These are phyloP conservation scores for Mycena filopes DNA, from an alignment of 768 basidiomycete genomes.

Conservation along the genomic window DNA sequence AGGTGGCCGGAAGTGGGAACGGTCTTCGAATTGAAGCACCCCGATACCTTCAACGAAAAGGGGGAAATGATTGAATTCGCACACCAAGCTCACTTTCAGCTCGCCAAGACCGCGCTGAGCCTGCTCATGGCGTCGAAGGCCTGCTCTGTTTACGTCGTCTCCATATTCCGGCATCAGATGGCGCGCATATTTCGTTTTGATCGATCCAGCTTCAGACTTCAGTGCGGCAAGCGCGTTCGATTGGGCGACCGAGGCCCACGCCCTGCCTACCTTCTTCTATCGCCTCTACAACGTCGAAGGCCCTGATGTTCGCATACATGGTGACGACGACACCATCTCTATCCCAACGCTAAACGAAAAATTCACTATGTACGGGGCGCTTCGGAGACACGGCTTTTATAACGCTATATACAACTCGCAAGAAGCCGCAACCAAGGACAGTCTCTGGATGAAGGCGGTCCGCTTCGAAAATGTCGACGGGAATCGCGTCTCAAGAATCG, in stretches of 20 bases:
- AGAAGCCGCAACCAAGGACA: not conserved
- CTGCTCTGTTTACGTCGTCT: slow-evolving; percentile 19
- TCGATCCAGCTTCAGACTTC: slow-evolving; percentile 11
- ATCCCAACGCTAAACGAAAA: slow-evolving; percentile 1
- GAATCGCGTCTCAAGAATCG: not conserved
- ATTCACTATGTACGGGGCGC: not conserved
- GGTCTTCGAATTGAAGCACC: slow-evolving; percentile 4
- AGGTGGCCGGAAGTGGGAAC: slow-evolving; percentile 7
- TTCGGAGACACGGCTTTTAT: not conserved
- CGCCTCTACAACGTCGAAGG: slow-evolving; percentile 17
- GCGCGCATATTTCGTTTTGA: slow-evolving; percentile 29
- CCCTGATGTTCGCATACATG: not conserved
- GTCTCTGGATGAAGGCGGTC: slow-evolving; percentile 18
- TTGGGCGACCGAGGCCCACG: not conserved
- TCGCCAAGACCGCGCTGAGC: slow-evolving; percentile 19
- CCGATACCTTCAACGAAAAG: slow-evolving; percentile 4
- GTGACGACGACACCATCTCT: slow-evolving; percentile 21
- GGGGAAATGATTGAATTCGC: not conserved
- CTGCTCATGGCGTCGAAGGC: slow-evolving; percentile 12
- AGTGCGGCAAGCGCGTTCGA: slow-evolving; percentile 10
- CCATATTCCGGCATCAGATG: not conserved
- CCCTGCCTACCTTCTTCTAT: slow-evolving; percentile 26
- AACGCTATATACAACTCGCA: not conserved
- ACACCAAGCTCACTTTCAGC: not conserved
- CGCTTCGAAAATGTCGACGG: not conserved